Base-by-base conservation (phyloP, 805 yeast genomes). In the Lipomyces mesembrius region DNA sequence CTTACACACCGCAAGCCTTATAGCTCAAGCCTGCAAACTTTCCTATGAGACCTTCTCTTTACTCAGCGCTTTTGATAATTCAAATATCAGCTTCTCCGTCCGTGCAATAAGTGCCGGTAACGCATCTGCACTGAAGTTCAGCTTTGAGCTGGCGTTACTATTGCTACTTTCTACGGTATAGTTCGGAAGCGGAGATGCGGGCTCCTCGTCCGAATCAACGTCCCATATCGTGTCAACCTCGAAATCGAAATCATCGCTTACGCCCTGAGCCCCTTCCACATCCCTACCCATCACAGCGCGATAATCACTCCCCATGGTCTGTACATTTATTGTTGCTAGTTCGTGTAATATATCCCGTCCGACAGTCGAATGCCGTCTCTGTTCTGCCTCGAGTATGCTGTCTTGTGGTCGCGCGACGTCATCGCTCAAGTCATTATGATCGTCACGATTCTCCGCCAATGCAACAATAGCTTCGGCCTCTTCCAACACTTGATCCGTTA, bases 381-480 rank as follows among this genome's bases (percentile, higher is more conserved):
- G 14, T n/a, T 43, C 43, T 8, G n/a, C 46, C 27, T 61, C 60
- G 1, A 29, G 51, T 8, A 5, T 22, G 20, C 34, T 8, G 57
- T 56, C 49, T 20, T n/a, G 52, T n/a, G 37, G 22, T 25, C 52
- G 46, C n/a, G n/a, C 12, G 32, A 49, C 4, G 6, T 32, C 32
- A 9, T 11, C 32, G 29, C 37, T 43, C 17, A 39, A 61, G 25
- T 49, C 63, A 9, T 6, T 34, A 2, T 25, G 55, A 3, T 35
- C 60, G 22, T 60, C 65, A 5, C 60, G 63, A 32, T 54, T 59
- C 14, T 68, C 71, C 6, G 71, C 71, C 27, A 68, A 25, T 54
- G 60, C 65, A 4, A 68, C 49, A 7, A 68, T 60, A 2, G 67
- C 71, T 25, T 57, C 66, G 5, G 71, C 71, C 37, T 65, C 67